Evolutionary conservation across 1,284 basidiomycete species (phyloP), one percentile per base, ranked within the genome.

Genomic region (Cutaneotrichosporon sp.): DNA sequence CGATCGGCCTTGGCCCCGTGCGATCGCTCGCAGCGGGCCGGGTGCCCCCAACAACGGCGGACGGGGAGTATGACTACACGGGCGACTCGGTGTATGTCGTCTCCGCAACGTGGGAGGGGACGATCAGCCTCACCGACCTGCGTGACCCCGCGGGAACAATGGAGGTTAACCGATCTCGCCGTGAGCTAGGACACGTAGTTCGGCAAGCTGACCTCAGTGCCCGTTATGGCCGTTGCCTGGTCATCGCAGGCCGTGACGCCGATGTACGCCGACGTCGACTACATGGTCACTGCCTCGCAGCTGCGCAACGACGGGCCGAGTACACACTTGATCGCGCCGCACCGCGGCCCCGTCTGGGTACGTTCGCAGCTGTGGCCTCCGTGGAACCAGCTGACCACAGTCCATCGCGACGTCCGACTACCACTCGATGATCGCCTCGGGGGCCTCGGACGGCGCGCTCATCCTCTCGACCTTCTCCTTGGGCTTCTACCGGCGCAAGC

Each of bases 401-500:
- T 86, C 83, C 62, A 76, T 95, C 16, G 81, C 83, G 55, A 83
- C 87, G 1, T 95, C 92, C 0, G 90, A 94, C 57, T 90, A 89
- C 72, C 94, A 97, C 72, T 87, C 91, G 7, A 90, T 92, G 72
- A 77, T 95, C 11, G 90, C 89, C 0, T 84, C 89, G 7, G 89
- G 87, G 5, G 87, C 87, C 3, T 86, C 90, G 1, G 93, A 97
- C 77, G 95, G 95, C 0, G 83, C 86, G 1, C 71, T 90, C 84
- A 71, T 70, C 3, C 11, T 79, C 0, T 51, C 60, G 1, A 64
- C 64, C 18, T 58, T 57, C 20, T 62, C 69, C 29, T 34, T 46
- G 2, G 76, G 75, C 3, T 71, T 66, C 43, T 68, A 63, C 56
- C 64, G 72, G 5, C 63, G 62, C 20, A 65, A 70, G 33, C 31